Base-by-base conservation (phyloP, 2,329 filamentous ascomycete species). In the Macrophomina phaseolina region DNA sequence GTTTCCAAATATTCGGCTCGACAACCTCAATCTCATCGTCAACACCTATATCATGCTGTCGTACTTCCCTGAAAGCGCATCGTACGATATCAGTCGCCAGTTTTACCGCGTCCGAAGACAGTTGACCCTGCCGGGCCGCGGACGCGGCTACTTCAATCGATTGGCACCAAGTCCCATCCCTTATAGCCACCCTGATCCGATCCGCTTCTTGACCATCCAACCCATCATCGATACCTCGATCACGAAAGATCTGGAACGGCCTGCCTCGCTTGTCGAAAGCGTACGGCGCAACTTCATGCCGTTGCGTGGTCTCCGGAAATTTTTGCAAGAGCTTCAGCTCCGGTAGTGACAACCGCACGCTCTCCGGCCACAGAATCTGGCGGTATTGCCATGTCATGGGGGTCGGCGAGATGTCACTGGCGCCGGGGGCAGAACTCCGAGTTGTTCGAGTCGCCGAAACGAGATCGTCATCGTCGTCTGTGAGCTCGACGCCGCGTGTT, bases 251-350 rank as follows among this genome's bases (percentile, higher is more conserved):
- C 9, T 38, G 52, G n/a, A 23, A 58, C 12, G 36, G 18, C 23
- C 28, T 45, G 5, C 40, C 28, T n/a, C 23, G 16, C 5, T 7
- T 46, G 55, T 51, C 23, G n/a, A 63, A 51, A 1, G 45, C 60
- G n/a, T 51, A 49, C 8, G 42, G 60, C 11, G 45, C 60, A 38
- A 49, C 16, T 8, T 51, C 60, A 23, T 60, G 55, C 16, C 55
- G 40, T 14, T 30, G 30, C n/a, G 36, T 4, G 2, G 7, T 32
- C 5, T 28, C 18, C 12, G 14, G 14, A 8, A 11, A 9, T 7
- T 32, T 11, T 14, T n/a, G n/a, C 14, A 60, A 23, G 45, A 52
- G 8, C 5, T 32, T 30, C 3, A 63, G 60, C 6, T 52, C 36
- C 36, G 12, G 30, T 8, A 40, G 12, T 9, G 60, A 38, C 32